phyloP scores from a whole-genome alignment of 2,329 filamentous ascomycete species.

The Ploettnerulaceae sp. region DNA sequence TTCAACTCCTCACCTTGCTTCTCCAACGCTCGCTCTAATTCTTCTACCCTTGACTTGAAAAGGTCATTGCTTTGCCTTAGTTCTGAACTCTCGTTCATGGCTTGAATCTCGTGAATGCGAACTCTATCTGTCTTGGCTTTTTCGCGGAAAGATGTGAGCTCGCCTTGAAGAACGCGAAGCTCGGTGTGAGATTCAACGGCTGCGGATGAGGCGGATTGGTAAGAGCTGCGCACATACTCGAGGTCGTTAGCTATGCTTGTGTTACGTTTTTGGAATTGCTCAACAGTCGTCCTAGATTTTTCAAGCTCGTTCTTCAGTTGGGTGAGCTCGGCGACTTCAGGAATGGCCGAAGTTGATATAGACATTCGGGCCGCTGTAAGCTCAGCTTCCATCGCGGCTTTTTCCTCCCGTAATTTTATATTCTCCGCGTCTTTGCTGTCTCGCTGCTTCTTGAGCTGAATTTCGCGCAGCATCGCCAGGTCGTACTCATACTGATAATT shows the following conservation, averaged over 20 bases:
- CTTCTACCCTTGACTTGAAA: slow-evolving; percentile 24
- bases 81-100: slow-evolving; percentile 17
- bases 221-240: slow-evolving; percentile 29
- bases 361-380: slow-evolving; percentile 27
- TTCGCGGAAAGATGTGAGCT: slow-evolving; percentile 16
- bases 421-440: slow-evolving; percentile 21
- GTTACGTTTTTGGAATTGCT: slow-evolving; percentile 22
- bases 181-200: slow-evolving; percentile 20
- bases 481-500: slow-evolving; percentile 42
- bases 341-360: slow-evolving; percentile 33
- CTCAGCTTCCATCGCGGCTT: slow-evolving; percentile 19
- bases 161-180: slow-evolving; percentile 17
- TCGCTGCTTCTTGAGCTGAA: slow-evolving; percentile 17
- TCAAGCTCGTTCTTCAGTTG: slow-evolving; percentile 37
- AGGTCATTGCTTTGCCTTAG: slow-evolving; percentile 33
- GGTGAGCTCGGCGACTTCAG: slow-evolving; percentile 39
- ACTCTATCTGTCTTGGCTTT: slow-evolving; percentile 28
- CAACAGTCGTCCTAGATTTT: slow-evolving; percentile 18
- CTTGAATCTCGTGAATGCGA: slow-evolving; percentile 29
- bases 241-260: slow-evolving; percentile 23
- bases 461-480: slow-evolving; percentile 11
- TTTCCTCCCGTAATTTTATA: slow-evolving; percentile 27
- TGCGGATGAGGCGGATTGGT: slow-evolving; percentile 29
- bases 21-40: slow-evolving; percentile 37
- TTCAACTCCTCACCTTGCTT: slow-evolving; percentile 37